These are phyloP conservation scores for Rhipidocladum racemiflorum DNA, from an alignment of 176 grass and related monocot genomes.

Conservation along the genomic window DNA sequence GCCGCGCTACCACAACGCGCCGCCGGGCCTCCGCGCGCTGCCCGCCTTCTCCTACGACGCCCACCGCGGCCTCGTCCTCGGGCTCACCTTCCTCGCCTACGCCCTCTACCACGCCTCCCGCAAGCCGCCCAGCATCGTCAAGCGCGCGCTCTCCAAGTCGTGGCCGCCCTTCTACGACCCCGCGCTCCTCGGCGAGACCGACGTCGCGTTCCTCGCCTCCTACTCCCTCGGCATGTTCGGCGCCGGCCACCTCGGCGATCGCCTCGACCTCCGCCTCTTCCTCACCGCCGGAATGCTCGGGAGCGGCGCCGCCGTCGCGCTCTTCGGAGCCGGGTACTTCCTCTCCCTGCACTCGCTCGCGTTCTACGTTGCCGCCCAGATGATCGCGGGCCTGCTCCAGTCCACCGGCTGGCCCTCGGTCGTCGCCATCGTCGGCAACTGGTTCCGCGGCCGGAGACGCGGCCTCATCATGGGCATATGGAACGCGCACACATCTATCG, in stretches of 20 bases:
- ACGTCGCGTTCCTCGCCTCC: conserved; percentile 67
- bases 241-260: conserved; percentile 64
- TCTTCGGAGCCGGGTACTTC: conserved; percentile 61
- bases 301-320: conserved; percentile 40
- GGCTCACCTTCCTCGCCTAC: conserved; percentile 68
- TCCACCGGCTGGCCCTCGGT: conserved; percentile 66
- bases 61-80: conserved; percentile 59
- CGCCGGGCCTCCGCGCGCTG: conserved; percentile 33
- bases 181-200: conserved; percentile 59
- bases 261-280: conserved; percentile 65
- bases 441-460: conserved; percentile 54
- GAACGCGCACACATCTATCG: conserved; percentile 70
- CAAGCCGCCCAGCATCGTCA: conserved; percentile 69
- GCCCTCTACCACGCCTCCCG: conserved; percentile 69
- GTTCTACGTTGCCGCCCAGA: conserved; percentile 55
- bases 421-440: conserved; percentile 66
- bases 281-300: conserved; percentile 56
- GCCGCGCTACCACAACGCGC: conserved; percentile 18
- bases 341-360: conserved; percentile 35
- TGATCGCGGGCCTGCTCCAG: conserved; percentile 56
- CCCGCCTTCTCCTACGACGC: conserved; percentile 44
- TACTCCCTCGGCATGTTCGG: conserved; percentile 68
- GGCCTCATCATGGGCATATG: conserved; percentile 68
- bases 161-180: conserved; percentile 48
- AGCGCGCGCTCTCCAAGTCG: conserved; percentile 46